These are phyloP conservation scores for Mycosphaerella sp. DNA, from an alignment of 2,329 filamentous ascomycete genomes.

Conservation along the genomic window DNA sequence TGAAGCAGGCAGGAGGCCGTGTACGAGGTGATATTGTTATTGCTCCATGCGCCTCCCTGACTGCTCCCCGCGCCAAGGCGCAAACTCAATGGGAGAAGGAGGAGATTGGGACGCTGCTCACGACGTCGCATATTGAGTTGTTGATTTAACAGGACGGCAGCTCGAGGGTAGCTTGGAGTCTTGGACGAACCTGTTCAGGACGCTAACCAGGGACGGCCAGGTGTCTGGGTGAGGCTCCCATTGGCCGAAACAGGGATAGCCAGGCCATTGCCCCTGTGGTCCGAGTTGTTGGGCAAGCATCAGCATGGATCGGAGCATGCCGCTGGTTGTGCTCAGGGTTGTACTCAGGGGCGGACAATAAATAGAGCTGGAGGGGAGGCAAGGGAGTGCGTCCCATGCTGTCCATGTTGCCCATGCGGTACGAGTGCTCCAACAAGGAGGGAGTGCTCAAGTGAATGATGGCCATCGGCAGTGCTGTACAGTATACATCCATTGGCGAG, in stretches of 20 bases:
- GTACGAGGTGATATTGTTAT: not conserved
- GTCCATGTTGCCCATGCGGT: too few relatives aligned
- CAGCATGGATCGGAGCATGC: not conserved
- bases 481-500: too few relatives aligned
- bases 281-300: not conserved
- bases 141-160: too few relatives aligned
- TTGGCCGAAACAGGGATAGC: slow-evolving; percentile 2
- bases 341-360: too few relatives aligned
- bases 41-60: not conserved
- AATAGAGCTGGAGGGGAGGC: too few relatives aligned
- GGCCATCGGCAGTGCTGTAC: too few relatives aligned
- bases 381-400: too few relatives aligned
- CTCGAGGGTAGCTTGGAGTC: too few relatives aligned
- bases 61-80: not conserved
- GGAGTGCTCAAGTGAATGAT: too few relatives aligned
- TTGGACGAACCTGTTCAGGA: slow-evolving; percentile 1
- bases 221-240: not conserved
- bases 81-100: slow-evolving; percentile 5
- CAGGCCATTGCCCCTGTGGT: not conserved
- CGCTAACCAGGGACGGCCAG: not conserved
- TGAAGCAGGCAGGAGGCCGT: not conserved
- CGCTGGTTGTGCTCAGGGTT: not conserved
- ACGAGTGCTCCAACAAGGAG: too few relatives aligned
- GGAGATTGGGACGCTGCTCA: not conserved
- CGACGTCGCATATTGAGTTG: not conserved